Conservation (phyloP, 2,329 filamentous ascomycete species). For the Penicillium sp. region DNA sequence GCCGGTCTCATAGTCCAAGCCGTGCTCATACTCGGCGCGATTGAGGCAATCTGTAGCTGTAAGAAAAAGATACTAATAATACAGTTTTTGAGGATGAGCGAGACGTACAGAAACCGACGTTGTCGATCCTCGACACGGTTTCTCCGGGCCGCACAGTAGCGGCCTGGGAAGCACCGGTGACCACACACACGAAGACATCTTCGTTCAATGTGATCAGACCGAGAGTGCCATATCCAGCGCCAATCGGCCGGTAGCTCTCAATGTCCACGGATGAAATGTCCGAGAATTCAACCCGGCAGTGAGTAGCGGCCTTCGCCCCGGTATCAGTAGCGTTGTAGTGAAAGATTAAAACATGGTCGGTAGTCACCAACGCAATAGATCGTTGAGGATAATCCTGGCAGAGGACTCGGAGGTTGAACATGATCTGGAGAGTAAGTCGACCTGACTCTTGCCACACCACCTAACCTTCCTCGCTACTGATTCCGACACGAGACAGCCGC, state of each 20-base stretch:
- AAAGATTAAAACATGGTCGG: constrained; percentile 76
- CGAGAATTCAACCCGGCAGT: constrained; percentile 86
- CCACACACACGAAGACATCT: constrained; percentile 86
- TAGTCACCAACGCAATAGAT: constrained; percentile 77
- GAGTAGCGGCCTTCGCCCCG: constrained; percentile 47
- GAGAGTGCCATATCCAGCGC: constrained; percentile 76
- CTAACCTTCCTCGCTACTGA: constrained; percentile 1
- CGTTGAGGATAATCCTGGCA: constrained; percentile 82
- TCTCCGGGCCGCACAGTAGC: constrained; percentile 81
- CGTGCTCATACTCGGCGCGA: constrained; percentile 76
- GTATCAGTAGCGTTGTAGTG: constrained; percentile 65
- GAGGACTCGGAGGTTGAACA: constrained; percentile 66
- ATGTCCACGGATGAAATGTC: constrained; percentile 61
- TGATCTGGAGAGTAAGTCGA: constrained; percentile 20
- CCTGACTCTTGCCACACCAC: neutral
- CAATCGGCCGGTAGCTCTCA: constrained; percentile 70
- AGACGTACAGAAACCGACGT: constrained; percentile 68
- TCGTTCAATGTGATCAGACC: constrained; percentile 77
- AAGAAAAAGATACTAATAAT: neutral
- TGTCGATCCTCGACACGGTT: constrained; percentile 78
- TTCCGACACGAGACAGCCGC: neutral
- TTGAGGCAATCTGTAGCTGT: constrained; percentile 68
- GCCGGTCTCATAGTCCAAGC: constrained; percentile 53
- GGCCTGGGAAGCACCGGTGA: constrained; percentile 71
- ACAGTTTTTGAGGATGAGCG: neutral